phyloP scores from a whole-genome alignment of 257 asterid genomes.

The Solanum chmielewskii region DNA sequence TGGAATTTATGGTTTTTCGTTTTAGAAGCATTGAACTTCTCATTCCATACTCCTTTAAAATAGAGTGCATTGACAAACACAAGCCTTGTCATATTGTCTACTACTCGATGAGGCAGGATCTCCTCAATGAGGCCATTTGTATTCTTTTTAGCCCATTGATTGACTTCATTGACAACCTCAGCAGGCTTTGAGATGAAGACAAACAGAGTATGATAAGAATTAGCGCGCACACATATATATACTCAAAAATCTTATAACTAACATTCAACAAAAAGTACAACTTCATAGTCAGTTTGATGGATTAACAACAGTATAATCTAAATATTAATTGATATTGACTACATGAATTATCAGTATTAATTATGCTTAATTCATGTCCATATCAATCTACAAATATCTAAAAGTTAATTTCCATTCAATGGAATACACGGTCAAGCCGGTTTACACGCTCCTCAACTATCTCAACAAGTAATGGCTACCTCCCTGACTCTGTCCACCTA shows the following conservation, averaged over 20 bases:
- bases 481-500: background rate
- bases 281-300: background rate
- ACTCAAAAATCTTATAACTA: background rate
- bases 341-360: background rate
- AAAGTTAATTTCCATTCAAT: background rate
- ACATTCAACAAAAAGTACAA: background rate
- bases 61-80: slow-evolving; percentile 21
- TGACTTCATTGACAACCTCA: slow-evolving; percentile 10
- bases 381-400: background rate
- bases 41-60: slow-evolving; percentile 19
- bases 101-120: slow-evolving; percentile 12
- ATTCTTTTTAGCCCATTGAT: slow-evolving; percentile 12
- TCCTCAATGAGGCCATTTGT: slow-evolving; percentile 18
- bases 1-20: slow-evolving; percentile 9
- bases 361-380: background rate
- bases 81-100: slow-evolving; percentile 3
- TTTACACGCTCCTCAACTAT: background rate
- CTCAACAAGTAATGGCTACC: background rate
- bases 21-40: slow-evolving; percentile 14
- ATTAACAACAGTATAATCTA: background rate
- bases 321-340: background rate
- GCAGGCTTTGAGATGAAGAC: slow-evolving; percentile 14
- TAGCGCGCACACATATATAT: background rate
- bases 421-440: background rate
- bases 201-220: background rate